Conservation (phyloP, 163 green algal genomes). For the Volvox carteri region DNA sequence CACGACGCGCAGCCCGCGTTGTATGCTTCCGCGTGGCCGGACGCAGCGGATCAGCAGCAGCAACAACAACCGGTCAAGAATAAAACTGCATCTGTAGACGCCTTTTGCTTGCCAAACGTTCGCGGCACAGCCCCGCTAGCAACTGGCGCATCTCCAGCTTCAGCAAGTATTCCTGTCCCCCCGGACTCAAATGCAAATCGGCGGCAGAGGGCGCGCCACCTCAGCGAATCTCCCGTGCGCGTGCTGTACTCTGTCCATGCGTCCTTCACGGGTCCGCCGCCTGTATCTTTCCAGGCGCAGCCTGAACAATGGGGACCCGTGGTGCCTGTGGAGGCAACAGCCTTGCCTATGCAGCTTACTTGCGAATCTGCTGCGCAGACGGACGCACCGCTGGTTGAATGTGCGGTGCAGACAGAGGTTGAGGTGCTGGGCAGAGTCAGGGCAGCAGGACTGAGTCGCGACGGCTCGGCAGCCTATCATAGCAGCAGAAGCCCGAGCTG, state of each 20-base stretch:
- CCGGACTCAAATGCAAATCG: neutral
- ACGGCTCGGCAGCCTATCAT: too few species aligned
- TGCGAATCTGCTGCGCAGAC: conserved; percentile 29
- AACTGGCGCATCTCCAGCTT: neutral
- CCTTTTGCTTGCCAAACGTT: neutral
- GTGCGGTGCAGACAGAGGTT: conserved; percentile 4
- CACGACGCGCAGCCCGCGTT: neutral
- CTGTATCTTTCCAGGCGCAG: neutral
- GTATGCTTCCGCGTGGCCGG: neutral
- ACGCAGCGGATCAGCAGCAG: neutral
- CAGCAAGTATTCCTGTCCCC: neutral
- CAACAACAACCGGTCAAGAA: neutral
- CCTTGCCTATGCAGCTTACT: neutral
- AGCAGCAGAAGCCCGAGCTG: too few species aligned
- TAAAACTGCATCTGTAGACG: too few species aligned
- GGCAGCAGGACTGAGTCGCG: neutral
- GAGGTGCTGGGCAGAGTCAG: neutral
- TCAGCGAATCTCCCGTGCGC: conserved; percentile 28
- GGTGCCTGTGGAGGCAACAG: neutral
- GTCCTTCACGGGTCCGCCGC: neutral
- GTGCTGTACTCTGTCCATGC: conserved; percentile 21
- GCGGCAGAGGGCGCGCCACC: neutral
- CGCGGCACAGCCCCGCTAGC: too few species aligned
- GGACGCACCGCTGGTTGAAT: neutral
- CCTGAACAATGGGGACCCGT: neutral